Conservation (phyloP, 2,329 filamentous ascomycete species). For the Nemania diffusa region DNA sequence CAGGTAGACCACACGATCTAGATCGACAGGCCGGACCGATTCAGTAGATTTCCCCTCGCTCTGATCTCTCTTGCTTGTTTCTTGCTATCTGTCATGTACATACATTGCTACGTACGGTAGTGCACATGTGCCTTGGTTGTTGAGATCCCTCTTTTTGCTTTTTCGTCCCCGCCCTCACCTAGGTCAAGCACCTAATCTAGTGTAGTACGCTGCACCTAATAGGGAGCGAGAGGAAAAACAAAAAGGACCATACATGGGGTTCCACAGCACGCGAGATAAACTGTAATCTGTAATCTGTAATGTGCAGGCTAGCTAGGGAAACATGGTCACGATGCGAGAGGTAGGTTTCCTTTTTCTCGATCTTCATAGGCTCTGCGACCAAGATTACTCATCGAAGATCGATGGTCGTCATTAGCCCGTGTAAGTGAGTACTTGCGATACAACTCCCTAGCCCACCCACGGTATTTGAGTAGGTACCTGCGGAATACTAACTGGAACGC, state of each 20-base stretch:
- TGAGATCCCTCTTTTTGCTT: neutral
- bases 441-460: neutral
- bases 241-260: conserved; percentile 26
- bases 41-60: neutral
- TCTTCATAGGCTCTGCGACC: neutral
- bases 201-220: neutral
- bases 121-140: neutral
- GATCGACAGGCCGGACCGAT: conserved; percentile 1
- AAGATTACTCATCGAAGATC: conserved; percentile 6
- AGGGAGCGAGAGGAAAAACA: neutral
- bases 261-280: conserved; percentile 24
- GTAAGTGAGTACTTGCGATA: too few species aligned
- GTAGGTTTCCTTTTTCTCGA: neutral
- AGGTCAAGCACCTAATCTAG: conserved; percentile 12
- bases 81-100: neutral
- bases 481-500: neutral
- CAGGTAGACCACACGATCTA: neutral
- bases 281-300: too few species aligned
- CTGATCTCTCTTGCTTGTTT: neutral
- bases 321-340: conserved; percentile 6
- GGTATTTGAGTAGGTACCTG: neutral
- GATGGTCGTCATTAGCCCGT: neutral
- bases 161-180: conserved; percentile 14
- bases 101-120: too few species aligned
- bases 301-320: too few species aligned